Evolutionary conservation across 2,329 filamentous ascomycete species (phyloP).

Genomic region (Akanthomyces dipterigenus): DNA sequence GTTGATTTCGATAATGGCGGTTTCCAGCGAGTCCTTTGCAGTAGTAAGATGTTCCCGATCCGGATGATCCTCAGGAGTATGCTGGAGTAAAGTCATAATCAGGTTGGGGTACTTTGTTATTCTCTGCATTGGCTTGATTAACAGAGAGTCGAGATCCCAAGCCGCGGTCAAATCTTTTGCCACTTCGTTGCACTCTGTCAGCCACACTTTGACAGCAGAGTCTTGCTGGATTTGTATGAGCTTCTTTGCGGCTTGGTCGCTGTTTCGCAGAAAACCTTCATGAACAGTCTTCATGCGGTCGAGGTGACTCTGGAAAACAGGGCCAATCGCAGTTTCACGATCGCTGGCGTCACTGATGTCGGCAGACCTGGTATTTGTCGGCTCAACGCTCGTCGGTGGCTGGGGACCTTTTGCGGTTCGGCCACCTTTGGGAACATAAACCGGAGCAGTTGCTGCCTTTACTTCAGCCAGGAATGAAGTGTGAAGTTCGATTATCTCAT

Average conservation of each 20-base stretch:
- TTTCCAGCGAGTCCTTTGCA: conserved; percentile 49
- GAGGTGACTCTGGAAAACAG: conserved; percentile 49
- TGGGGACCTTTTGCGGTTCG: conserved; percentile 36
- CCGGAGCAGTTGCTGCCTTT: conserved; percentile 69
- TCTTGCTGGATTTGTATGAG: conserved; percentile 58
- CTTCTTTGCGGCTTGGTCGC: conserved; percentile 54
- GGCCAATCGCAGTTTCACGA: conserved; percentile 44
- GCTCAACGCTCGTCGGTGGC: conserved; percentile 34
- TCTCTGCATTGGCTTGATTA: conserved; percentile 94
- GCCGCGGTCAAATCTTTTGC: conserved; percentile 87
- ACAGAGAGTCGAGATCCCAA: conserved; percentile 91
- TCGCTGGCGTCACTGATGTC: conserved; percentile 47
- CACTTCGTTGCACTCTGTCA: conserved; percentile 86
- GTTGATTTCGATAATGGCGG: conserved; percentile 79
- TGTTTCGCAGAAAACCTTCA: conserved; percentile 57
- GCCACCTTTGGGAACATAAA: conserved; percentile 62
- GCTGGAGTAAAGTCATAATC: conserved; percentile 69
- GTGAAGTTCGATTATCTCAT: conserved; percentile 84
- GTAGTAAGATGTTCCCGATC: conserved; percentile 60
- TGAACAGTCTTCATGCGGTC: conserved; percentile 55
- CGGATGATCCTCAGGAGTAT: conserved; percentile 76
- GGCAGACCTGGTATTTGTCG: conserved; percentile 28
- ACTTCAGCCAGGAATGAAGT: conserved; percentile 71
- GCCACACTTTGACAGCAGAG: conserved; percentile 68
- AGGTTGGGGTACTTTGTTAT: conserved; percentile 91